A percentile compares a stretch with the other conserved stretches of the same genome.
Evolutionary conservation across 352 stramenopile genomes (phyloP).

Genomic region (Pythium rishiriense): DNA sequence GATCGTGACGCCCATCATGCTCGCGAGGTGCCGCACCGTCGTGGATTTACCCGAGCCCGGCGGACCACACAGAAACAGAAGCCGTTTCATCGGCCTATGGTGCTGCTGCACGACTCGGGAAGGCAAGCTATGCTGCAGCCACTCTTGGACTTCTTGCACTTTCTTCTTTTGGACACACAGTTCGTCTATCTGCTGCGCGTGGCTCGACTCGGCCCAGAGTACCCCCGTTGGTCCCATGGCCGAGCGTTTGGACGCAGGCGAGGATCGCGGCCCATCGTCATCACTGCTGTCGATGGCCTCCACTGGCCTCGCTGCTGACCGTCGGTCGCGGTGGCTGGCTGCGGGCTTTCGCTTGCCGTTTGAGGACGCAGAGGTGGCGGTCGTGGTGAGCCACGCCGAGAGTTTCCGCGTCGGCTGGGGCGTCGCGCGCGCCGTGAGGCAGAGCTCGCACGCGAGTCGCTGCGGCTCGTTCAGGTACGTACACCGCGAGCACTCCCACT

Average conservation of each 20-base stretch:
- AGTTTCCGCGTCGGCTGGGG: slow-evolving; percentile 20
- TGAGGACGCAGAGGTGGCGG: neutral
- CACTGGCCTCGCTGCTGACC: slow-evolving; percentile 1
- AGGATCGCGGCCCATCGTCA: slow-evolving; percentile 23
- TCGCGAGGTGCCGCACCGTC: slow-evolving; percentile 59
- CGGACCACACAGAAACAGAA: slow-evolving; percentile 82
- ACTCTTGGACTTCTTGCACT: slow-evolving; percentile 65
- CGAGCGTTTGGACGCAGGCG: neutral
- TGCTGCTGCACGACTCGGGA: neutral
- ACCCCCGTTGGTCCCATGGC: neutral
- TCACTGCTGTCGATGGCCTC: slow-evolving; percentile 31
- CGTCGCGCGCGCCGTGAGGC: slow-evolving; percentile 9
- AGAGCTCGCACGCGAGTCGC: slow-evolving; percentile 24
- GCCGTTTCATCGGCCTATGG: slow-evolving; percentile 32
- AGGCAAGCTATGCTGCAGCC: slow-evolving; percentile 34
- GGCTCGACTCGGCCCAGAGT: slow-evolving; percentile 58
- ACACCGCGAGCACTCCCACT: slow-evolving; percentile 34
- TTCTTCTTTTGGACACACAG: slow-evolving; percentile 87
- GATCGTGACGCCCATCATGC: slow-evolving; percentile 43
- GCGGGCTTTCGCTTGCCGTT: slow-evolving; percentile 19
- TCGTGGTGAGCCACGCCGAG: slow-evolving; percentile 24
- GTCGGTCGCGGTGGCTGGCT: neutral
- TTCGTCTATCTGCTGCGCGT: slow-evolving; percentile 50
- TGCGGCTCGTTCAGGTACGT: slow-evolving; percentile 34
- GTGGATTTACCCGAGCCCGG: slow-evolving; percentile 84